Evolutionary conservation across 1,284 basidiomycete species (phyloP), one percentile per base, ranked within the genome.

Genomic region (Apiotrichum mycotoxinovorans): DNA sequence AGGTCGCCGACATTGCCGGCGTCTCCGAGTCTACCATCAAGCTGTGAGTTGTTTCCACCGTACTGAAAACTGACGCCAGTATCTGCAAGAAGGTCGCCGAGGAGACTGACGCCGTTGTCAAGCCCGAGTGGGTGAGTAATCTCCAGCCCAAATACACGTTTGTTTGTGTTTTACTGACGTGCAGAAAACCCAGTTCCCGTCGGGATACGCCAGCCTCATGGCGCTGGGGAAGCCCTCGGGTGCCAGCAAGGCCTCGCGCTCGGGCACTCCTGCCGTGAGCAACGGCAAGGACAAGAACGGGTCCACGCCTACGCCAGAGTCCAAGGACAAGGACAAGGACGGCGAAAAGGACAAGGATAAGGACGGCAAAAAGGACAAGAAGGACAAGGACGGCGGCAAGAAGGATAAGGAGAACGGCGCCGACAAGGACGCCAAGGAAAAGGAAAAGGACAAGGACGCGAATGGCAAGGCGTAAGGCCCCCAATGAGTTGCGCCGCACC

Each of bases 21-120:
- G 93, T 98, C n/a, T 93, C 91, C 70, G 94, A 98, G 71, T 88
- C 91, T 52, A 98, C 95, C 50, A 95, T 98, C 74, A 92, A 92
- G 79, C 79, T 93, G 76, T 76, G 54, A 64, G 75, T 68, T 7
- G 23, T 7, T 2, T 3, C 20, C 15, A n/a, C 10, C 5, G 15
- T 23, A 4, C 4, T 33, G n/a, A 7, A 4, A 30, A 22, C 27
- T 44, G 20, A 50, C 47, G 40, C 68, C 67, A 80, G 78, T 63
- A 70, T 76, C 52, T 66, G 66, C 52, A 73, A 72, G 47, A 67
- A 70, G 64, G 65, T 75, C 14, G 65, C 69, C 3, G 61, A 56
- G 41, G 68, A 66, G 34, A 53, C 74, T 3, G 70, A 73, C 52
- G 57, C 62, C 1, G 71, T 75, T 17, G 72, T 74, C 53, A 58